These are phyloP conservation scores for Magnaporthiopsis poae DNA, from an alignment of 2,329 filamentous ascomycete species.

Conservation along the genomic window DNA sequence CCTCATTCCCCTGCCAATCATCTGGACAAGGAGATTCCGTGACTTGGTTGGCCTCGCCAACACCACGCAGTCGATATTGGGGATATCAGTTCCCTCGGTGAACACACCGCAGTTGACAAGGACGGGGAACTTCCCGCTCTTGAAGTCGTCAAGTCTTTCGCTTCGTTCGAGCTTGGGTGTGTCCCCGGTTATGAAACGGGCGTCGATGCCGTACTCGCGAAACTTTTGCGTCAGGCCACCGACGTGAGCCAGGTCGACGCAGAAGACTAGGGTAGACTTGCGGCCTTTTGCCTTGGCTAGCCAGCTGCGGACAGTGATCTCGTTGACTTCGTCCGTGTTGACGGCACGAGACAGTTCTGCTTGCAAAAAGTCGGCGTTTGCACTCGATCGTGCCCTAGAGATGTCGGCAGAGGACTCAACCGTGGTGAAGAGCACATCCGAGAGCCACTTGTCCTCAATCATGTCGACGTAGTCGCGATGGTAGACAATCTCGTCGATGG, in stretches of 20 bases:
- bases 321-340: constrained; percentile 72
- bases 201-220: constrained; percentile 67
- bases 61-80: constrained; percentile 88
- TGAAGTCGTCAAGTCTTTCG: constrained; percentile 66
- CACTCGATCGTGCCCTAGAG: constrained; percentile 53
- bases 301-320: constrained; percentile 80
- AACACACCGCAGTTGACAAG: constrained; percentile 93
- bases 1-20: constrained; percentile 92
- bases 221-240: constrained; percentile 65
- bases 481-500: constrained; percentile 91
- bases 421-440: constrained; percentile 87
- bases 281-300: constrained; percentile 55
- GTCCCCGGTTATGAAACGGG: constrained; percentile 72
- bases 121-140: constrained; percentile 66
- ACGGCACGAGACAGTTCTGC: constrained; percentile 70
- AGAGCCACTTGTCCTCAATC: constrained; percentile 82
- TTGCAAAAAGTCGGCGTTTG: constrained; percentile 68
- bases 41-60: constrained; percentile 82
- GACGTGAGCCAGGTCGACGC: constrained; percentile 81
- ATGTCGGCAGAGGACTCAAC: constrained; percentile 76
- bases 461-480: constrained; percentile 65
- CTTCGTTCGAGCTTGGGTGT: constrained; percentile 61
- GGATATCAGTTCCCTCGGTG: constrained; percentile 94
- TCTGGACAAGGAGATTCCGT: constrained; percentile 87
- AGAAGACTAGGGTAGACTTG: constrained; percentile 86